A percentile compares a stretch with the other conserved stretches of the same genome.
Evolutionary conservation across 768 basidiomycete genomes (phyloP).

Genomic region (Lentinula boryana): DNA sequence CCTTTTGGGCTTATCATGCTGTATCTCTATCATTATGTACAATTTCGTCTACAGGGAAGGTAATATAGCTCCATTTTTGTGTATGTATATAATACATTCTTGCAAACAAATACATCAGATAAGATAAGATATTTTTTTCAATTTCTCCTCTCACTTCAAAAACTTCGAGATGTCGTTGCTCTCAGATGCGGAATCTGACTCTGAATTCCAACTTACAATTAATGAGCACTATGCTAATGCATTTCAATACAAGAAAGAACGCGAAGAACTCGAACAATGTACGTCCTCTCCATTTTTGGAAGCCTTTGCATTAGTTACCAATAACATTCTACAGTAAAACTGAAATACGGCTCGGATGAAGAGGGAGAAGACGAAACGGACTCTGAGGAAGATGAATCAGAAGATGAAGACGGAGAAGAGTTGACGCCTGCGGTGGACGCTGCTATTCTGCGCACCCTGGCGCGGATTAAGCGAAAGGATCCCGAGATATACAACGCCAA

Average conservation of each 20-base stretch:
- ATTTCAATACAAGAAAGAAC: constrained; percentile 76
- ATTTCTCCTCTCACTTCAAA: not conserved
- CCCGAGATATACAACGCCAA: constrained; percentile 75
- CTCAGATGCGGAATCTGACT: constrained; percentile 31
- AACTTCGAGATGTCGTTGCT: constrained; percentile 23
- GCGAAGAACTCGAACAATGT: constrained; percentile 80
- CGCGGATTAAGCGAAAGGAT: constrained; percentile 75
- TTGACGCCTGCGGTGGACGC: constrained; percentile 91
- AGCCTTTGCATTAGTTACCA: not conserved
- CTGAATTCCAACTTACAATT: constrained; percentile 48
- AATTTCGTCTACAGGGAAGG: not conserved
- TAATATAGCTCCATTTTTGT: not conserved
- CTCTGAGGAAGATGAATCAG: constrained; percentile 74
- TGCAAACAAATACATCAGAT: not conserved
- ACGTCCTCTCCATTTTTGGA: constrained; percentile 19
- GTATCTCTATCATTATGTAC: not conserved
- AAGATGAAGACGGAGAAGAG: constrained; percentile 94
- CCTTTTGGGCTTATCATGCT: too few relatives aligned
- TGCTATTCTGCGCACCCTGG: constrained; percentile 88
- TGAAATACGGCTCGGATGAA: constrained; percentile 77
- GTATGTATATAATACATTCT: too few relatives aligned
- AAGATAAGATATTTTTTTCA: not conserved
- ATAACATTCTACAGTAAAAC: constrained; percentile 55
- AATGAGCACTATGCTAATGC: constrained; percentile 80
- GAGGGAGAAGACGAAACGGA: constrained; percentile 54